Evolutionary conservation across 2,329 filamentous ascomycete genomes (phyloP).

Genomic region (Tympanopsis confertula): DNA sequence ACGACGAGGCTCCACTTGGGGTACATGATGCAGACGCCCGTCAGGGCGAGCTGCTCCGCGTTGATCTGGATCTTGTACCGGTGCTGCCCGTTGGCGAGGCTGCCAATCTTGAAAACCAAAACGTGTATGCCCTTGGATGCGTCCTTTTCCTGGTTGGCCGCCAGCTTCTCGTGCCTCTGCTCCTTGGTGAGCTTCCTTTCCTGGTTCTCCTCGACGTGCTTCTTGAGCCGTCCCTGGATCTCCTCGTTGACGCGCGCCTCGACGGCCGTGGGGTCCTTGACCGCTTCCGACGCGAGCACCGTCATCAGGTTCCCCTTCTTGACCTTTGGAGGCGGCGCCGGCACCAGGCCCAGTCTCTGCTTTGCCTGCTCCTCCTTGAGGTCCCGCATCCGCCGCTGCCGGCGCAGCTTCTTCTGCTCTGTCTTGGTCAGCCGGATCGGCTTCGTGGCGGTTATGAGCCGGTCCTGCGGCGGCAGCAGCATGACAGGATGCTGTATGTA

Average conservation of each 20-base stretch:
- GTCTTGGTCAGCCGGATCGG: conserved; percentile 84
- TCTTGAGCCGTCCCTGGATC: conserved; percentile 72
- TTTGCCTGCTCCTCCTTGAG: conserved; percentile 95
- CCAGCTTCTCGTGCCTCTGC: conserved; percentile 72
- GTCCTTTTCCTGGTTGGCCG: conserved; percentile 74
- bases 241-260: conserved; percentile 88
- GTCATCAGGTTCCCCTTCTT: conserved; percentile 98
- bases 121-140: conserved; percentile 75
- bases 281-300: conserved; percentile 72
- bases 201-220: conserved; percentile 70
- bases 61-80: conserved; percentile 89
- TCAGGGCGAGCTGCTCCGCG: conserved; percentile 76
- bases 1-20: conserved; percentile 81
- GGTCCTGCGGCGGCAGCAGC: conserved; percentile 82
- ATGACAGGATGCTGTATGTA: conserved; percentile 90
- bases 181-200: conserved; percentile 82
- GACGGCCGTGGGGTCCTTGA: conserved; percentile 94
- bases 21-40: conserved; percentile 83
- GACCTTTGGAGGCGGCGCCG: conserved; percentile 85
- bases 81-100: conserved; percentile 82
- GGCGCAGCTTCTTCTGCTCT: conserved; percentile 81
- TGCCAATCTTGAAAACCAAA: conserved; percentile 80
- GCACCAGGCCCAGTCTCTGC: conserved; percentile 78
- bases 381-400: conserved; percentile 82
- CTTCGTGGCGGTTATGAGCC: conserved; percentile 66